A percentile compares a stretch with the other conserved stretches of the same genome.
Conservation (phyloP, 2,329 filamentous ascomycete genomes). For the Verticillium klebahnii region DNA sequence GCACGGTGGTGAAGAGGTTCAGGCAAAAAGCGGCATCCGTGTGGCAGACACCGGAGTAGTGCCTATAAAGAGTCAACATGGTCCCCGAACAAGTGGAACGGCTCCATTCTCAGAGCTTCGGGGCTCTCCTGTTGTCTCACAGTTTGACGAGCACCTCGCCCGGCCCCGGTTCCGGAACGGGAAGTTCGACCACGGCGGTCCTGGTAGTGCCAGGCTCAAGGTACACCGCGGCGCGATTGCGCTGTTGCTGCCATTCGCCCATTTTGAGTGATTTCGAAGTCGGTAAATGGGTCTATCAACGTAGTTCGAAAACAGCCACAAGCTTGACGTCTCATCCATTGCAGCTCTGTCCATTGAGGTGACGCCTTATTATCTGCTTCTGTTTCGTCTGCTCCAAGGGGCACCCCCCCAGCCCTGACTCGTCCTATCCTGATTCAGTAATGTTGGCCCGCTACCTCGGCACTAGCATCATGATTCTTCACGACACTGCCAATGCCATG, state of each 20-base stretch:
- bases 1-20: slow-evolving; percentile 13
- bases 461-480: slow-evolving; percentile 1
- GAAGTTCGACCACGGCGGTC: slow-evolving; percentile 18
- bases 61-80: slow-evolving; percentile 5
- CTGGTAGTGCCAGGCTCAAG: slow-evolving; percentile 19
- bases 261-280: neutral
- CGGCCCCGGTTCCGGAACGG: slow-evolving; percentile 16
- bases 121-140: slow-evolving; percentile 8
- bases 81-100: neutral
- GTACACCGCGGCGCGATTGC: slow-evolving; percentile 18
- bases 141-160: slow-evolving; percentile 19
- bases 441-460: neutral
- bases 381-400: neutral
- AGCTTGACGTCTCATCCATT: neutral
- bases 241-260: neutral
- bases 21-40: slow-evolving; percentile 20
- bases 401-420: neutral
- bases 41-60: slow-evolving; percentile 20
- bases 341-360: neutral
- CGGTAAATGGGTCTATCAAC: neutral
- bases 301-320: neutral
- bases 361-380: neutral
- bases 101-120: neutral
- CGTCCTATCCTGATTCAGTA: slow-evolving; percentile 1
- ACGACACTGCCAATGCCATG: neutral